These are phyloP conservation scores for Claviceps maximensis DNA, from an alignment of 2,329 filamentous ascomycete species.

Conservation along the genomic window DNA sequence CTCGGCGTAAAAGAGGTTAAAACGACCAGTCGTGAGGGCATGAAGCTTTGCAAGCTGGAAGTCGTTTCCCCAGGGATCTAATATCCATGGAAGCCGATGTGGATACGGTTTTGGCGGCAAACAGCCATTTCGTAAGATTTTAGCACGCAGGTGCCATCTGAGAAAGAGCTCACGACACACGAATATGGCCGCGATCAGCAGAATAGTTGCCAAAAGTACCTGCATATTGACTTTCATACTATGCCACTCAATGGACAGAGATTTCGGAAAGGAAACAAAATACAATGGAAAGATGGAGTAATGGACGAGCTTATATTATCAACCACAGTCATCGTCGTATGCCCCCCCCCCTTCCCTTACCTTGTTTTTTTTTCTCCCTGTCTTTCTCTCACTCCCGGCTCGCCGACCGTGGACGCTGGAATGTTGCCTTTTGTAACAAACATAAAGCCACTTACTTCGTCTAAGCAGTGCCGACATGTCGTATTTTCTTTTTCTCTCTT, in stretches of 20 bases:
- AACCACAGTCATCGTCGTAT: neutral
- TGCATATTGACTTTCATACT: neutral
- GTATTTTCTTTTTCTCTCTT: neutral
- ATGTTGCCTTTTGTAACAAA: neutral
- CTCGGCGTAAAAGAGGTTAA: constrained; percentile 1
- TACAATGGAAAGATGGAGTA: neutral
- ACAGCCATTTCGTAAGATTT: neutral
- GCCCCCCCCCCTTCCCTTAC: neutral
- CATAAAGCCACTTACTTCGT: neutral
- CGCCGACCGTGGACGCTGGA: neutral
- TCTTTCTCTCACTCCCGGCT: no score
- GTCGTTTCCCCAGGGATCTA: constrained; percentile 4
- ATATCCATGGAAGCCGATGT: constrained; percentile 4
- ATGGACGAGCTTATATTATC: neutral
- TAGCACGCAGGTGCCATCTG: neutral
- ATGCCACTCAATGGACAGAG: neutral
- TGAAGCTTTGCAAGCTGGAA: neutral
- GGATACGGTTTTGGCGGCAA: constrained; percentile 3
- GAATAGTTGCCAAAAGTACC: neutral
- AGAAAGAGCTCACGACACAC: neutral
- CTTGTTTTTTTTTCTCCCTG: no score
- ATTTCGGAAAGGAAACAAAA: no score
- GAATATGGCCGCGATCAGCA: neutral
- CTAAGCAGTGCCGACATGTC: neutral
- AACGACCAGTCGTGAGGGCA: constrained; percentile 1